phyloP scores from a whole-genome alignment of 768 basidiomycete genomes.

The Chiua virens region DNA sequence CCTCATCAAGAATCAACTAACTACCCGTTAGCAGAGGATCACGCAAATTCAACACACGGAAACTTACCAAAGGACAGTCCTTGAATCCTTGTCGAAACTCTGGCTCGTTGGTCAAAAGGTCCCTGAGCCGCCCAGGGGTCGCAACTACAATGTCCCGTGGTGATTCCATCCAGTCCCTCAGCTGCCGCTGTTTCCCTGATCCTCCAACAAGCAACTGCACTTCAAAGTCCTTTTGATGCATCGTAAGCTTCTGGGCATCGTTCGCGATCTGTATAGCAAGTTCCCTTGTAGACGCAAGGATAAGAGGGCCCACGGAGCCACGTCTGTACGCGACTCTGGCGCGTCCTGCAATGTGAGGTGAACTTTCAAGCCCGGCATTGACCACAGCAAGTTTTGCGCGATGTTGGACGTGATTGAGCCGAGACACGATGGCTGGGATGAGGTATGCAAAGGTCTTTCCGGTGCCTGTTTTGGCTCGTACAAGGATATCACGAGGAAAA shows the following conservation, averaged over 20 bases:
- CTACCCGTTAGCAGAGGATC: slow-evolving; percentile 4
- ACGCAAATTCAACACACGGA: neutral
- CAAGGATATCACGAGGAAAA: slow-evolving; percentile 65
- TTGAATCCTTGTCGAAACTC: slow-evolving; percentile 53
- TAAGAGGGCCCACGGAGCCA: slow-evolving; percentile 62
- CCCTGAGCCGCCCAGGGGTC: slow-evolving; percentile 86
- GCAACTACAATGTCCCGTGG: slow-evolving; percentile 82
- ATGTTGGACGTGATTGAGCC: slow-evolving; percentile 57
- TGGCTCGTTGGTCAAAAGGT: slow-evolving; percentile 61
- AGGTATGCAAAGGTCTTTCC: slow-evolving; percentile 91
- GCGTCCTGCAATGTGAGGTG: slow-evolving; percentile 27
- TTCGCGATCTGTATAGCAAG: slow-evolving; percentile 87
- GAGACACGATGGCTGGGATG: slow-evolving; percentile 80
- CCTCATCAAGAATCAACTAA: slow-evolving; percentile 89
- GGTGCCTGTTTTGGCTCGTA: slow-evolving; percentile 86
- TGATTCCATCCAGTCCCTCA: slow-evolving; percentile 62
- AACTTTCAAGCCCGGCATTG: slow-evolving; percentile 42
- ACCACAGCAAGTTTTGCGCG: slow-evolving; percentile 39
- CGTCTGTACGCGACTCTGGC: slow-evolving; percentile 42
- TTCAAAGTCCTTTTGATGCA: slow-evolving; percentile 61
- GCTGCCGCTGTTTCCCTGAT: slow-evolving; percentile 59
- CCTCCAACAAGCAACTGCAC: slow-evolving; percentile 82
- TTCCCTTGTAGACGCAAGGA: slow-evolving; percentile 90
- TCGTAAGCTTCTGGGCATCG: slow-evolving; percentile 68
- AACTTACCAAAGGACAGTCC: slow-evolving; percentile 58